These are phyloP conservation scores for Santalum album DNA, from an alignment of 164 flowering plant species.

Conservation along the genomic window DNA sequence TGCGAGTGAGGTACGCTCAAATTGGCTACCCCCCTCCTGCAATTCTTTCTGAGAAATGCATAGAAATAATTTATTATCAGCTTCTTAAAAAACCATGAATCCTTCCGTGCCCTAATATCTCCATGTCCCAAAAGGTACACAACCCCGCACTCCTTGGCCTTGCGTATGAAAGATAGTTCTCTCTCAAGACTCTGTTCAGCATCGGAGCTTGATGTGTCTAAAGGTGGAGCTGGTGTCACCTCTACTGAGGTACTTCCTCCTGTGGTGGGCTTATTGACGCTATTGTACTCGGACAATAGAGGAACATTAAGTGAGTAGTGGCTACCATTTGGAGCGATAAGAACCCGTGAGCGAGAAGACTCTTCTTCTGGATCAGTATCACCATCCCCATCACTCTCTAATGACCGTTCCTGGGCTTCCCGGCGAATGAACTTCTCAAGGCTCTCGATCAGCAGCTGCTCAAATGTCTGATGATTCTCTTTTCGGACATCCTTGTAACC, in stretches of 20 bases:
- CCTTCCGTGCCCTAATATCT: slow-evolving; percentile 88
- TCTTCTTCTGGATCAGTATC: slow-evolving; percentile 63
- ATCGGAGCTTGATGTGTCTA: slow-evolving; percentile 30
- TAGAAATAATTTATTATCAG: slow-evolving; percentile 85
- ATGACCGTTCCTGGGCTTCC: slow-evolving; percentile 85
- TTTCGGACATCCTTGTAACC: slow-evolving; percentile 94
- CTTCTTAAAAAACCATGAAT: slow-evolving; percentile 95
- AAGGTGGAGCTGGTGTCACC: slow-evolving; percentile 16
- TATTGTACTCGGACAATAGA: slow-evolving; percentile 47
- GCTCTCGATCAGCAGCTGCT: slow-evolving; percentile 92
- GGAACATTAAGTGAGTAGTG: slow-evolving; percentile 42
- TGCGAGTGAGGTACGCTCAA: slow-evolving; percentile 85
- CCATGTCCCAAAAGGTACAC: slow-evolving; percentile 98
- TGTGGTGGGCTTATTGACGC: slow-evolving; percentile 12
- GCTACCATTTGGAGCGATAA: slow-evolving; percentile 84
- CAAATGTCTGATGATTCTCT: slow-evolving; percentile 93
- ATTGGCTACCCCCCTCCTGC: slow-evolving; percentile 85
- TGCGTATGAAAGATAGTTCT: slow-evolving; percentile 77
- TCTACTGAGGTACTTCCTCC: slow-evolving; percentile 61
- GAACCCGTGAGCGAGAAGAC: slow-evolving; percentile 31
- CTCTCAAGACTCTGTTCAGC: slow-evolving; percentile 80
- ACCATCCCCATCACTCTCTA: slow-evolving; percentile 88
- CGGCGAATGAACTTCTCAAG: slow-evolving; percentile 91
- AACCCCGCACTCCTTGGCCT: slow-evolving; percentile 92
- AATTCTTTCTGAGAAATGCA: slow-evolving; percentile 87